A percentile compares a stretch with the other conserved stretches of the same genome.
phyloP scores from a whole-genome alignment of 2,329 filamentous ascomycete species.

The Colletotrichum sojae region DNA sequence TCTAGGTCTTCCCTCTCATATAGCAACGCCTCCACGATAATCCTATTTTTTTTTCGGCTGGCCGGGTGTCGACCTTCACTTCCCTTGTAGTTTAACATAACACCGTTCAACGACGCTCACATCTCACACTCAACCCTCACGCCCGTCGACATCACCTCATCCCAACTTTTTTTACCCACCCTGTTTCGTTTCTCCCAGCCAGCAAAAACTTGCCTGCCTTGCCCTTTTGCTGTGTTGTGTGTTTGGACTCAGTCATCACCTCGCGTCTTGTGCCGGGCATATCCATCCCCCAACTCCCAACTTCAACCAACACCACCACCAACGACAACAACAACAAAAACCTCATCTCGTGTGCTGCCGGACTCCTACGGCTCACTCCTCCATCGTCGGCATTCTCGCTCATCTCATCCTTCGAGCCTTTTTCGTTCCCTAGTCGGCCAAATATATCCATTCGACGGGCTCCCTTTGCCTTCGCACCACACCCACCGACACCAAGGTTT shows the following conservation, averaged over 20 bases:
- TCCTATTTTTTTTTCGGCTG: slow-evolving; percentile 26
- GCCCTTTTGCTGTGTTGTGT: slow-evolving; percentile 1
- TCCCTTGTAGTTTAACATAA: slow-evolving; percentile 35
- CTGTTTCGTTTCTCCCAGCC: slow-evolving; percentile 39
- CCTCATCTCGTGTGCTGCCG: not conserved
- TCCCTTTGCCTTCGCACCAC: slow-evolving; percentile 13
- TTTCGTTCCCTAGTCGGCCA: not conserved
- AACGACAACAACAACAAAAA: not conserved
- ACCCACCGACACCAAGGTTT: slow-evolving; percentile 32
- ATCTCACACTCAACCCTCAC: slow-evolving; percentile 24
- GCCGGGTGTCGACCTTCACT: slow-evolving; percentile 29
- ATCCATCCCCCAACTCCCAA: not conserved
- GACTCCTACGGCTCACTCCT: not conserved
- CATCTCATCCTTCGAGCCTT: not conserved
- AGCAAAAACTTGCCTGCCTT: not conserved
- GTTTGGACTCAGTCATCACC: slow-evolving; percentile 23
- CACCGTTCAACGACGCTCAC: slow-evolving; percentile 20
- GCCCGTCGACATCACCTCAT: slow-evolving; percentile 33
- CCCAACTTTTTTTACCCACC: slow-evolving; percentile 26
- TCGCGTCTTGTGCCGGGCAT: slow-evolving; percentile 27
- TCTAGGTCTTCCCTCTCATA: slow-evolving; percentile 35
- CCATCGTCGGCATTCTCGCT: slow-evolving; percentile 21
- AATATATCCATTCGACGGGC: not conserved
- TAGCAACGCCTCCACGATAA: slow-evolving; percentile 41
- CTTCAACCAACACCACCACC: not conserved